Conservation (phyloP, 2,329 filamentous ascomycete genomes). For the Colletotrichum lini region DNA sequence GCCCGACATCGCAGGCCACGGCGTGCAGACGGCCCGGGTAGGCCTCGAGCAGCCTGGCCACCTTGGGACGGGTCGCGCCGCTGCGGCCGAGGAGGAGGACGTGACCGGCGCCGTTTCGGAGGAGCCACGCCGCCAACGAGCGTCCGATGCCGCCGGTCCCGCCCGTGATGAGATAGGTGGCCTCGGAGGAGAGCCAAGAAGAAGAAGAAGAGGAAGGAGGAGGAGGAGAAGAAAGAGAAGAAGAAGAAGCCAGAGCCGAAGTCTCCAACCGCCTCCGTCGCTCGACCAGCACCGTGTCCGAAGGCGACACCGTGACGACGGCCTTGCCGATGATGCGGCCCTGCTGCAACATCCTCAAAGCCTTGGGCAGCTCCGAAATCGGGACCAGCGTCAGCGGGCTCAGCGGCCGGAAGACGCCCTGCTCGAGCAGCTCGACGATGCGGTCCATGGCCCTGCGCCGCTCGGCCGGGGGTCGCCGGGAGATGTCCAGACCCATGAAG, state of each 20-base stretch:
- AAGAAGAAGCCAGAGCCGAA: constrained; percentile 55
- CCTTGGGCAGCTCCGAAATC: too few species aligned
- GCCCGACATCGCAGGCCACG: constrained; percentile 47
- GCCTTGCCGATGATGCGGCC: too few species aligned
- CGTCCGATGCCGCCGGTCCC: constrained; percentile 49
- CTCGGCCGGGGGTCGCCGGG: constrained; percentile 37
- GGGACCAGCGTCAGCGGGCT: too few species aligned
- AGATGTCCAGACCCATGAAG: constrained; percentile 59
- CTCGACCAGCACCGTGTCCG: too few species aligned
- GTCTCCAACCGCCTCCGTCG: constrained; percentile 31
- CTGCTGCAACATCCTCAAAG: too few species aligned
- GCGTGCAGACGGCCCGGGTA: constrained; percentile 26
- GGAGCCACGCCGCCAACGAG: constrained; percentile 46
- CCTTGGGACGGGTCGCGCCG: neutral
- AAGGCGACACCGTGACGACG: too few species aligned
- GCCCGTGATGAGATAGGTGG: constrained; percentile 48
- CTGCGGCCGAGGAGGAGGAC: constrained; percentile 50
- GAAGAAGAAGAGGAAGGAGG: neutral
- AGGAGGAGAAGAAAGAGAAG: constrained; percentile 42
- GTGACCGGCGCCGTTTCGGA: constrained; percentile 47
- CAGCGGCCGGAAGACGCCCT: neutral
- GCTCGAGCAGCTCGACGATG: neutral
- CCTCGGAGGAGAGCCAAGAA: neutral
- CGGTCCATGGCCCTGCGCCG: constrained; percentile 19
- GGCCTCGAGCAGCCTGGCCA: neutral